Percentiles rank a stretch among this genome's conserved stretches.
phyloP scores from a whole-genome alignment of 805 yeast species.

The Nakazawaea wickerhamii region DNA sequence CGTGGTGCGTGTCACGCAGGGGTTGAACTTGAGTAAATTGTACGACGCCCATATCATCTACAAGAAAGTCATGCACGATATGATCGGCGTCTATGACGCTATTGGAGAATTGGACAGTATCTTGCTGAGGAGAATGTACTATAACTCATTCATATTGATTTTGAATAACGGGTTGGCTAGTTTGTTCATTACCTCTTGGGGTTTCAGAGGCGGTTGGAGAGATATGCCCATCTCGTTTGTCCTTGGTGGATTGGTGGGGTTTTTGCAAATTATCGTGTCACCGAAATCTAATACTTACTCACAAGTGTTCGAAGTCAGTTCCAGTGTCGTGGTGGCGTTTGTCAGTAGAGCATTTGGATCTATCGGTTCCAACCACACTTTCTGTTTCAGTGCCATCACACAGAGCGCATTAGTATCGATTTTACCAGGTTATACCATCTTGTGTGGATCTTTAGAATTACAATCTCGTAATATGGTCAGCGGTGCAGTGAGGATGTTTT shows the following conservation, averaged over 20 bases:
- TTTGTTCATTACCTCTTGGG: slow-evolving; percentile 67
- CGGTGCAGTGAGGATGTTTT: slow-evolving; percentile 85
- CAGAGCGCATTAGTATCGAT: slow-evolving; percentile 79
- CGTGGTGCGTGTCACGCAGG: slow-evolving; percentile 70
- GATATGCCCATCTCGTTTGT: slow-evolving; percentile 70
- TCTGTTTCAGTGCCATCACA: slow-evolving; percentile 75
- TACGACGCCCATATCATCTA: slow-evolving; percentile 69
- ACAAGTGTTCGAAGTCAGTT: slow-evolving; percentile 76
- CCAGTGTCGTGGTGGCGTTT: slow-evolving; percentile 77
- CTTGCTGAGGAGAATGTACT: slow-evolving; percentile 46
- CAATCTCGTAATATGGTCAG: slow-evolving; percentile 79
- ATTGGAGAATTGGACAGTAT: slow-evolving; percentile 56
- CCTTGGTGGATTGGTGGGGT: slow-evolving; percentile 72
- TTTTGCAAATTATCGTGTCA: slow-evolving; percentile 64
- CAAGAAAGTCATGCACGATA: slow-evolving; percentile 75
- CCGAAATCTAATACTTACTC: slow-evolving; percentile 71
- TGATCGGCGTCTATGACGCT: slow-evolving; percentile 75
- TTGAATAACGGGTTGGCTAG: slow-evolving; percentile 68
- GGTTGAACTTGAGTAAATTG: slow-evolving; percentile 64
- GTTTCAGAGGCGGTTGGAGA: slow-evolving; percentile 72
- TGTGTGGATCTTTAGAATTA: slow-evolving; percentile 76
- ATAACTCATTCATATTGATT: slow-evolving; percentile 65
- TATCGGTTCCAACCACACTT: slow-evolving; percentile 46
- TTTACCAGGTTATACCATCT: slow-evolving; percentile 78
- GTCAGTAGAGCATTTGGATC: slow-evolving; percentile 78